These are phyloP conservation scores for Tuctoria greenei DNA, from an alignment of 176 grass and related monocot genomes.

Conservation along the genomic window DNA sequence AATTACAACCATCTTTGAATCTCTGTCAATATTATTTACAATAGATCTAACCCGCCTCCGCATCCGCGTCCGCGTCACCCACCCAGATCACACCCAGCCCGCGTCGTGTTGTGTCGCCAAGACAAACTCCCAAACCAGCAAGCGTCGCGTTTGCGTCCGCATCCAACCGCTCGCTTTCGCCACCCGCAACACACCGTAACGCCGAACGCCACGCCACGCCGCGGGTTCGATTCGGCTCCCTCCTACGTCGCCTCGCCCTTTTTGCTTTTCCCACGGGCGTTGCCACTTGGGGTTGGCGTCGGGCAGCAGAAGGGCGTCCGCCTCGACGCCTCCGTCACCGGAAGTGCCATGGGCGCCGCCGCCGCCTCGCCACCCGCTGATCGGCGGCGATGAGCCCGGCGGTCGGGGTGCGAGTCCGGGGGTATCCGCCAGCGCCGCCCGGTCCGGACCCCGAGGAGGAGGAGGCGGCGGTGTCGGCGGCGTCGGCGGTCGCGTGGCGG, in stretches of 20 bases:
- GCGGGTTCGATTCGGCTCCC: background rate
- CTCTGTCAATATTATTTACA: too few species aligned
- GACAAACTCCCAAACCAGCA: constrained; percentile 33
- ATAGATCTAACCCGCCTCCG: too few species aligned
- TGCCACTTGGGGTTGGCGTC: background rate
- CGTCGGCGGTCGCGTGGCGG: background rate
- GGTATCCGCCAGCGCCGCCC: background rate
- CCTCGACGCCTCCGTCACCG: constrained; percentile 4
- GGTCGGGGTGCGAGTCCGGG: background rate
- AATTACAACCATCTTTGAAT: too few species aligned
- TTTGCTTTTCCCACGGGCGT: constrained; percentile 22
- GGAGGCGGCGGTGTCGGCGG: background rate
- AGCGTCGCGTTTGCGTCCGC: background rate
- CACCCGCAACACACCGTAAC: constrained; percentile 16
- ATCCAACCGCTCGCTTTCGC: constrained; percentile 20
- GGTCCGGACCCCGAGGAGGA: background rate
- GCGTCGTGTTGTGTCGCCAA: constrained; percentile 22
- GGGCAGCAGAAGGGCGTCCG: background rate
- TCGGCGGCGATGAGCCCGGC: constrained; percentile 32
- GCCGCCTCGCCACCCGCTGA: background rate
- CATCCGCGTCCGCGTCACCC: background rate
- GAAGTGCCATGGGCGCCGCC: constrained; percentile 16
- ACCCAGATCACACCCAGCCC: background rate
- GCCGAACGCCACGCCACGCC: background rate
- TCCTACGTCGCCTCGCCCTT: background rate